Percentiles rank a stretch among this genome's conserved stretches.
These are phyloP conservation scores for Epichloe elymi DNA, from an alignment of 2,329 filamentous ascomycete species.

Conservation along the genomic window DNA sequence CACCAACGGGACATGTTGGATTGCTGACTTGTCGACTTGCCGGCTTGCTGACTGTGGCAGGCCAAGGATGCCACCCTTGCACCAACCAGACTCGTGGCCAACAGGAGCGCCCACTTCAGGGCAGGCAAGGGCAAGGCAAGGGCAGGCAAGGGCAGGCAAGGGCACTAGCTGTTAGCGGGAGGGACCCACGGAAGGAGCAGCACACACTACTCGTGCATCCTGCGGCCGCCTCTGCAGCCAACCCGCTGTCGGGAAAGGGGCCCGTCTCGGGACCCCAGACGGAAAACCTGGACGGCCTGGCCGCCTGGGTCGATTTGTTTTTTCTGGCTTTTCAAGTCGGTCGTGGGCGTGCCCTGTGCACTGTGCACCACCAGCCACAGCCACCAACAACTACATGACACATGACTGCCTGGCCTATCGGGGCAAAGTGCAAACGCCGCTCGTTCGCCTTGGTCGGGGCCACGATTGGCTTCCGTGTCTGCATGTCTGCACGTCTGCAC, in stretches of 20 bases:
- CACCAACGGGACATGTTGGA: too few relatives aligned
- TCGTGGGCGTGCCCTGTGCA: too few relatives aligned
- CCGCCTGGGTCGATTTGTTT: not conserved
- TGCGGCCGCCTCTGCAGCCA: slow-evolving; percentile 27
- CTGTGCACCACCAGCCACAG: too few relatives aligned
- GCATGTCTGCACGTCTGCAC: not conserved
- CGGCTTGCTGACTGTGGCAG: too few relatives aligned
- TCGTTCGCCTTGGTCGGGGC: not conserved
- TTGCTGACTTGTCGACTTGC: too few relatives aligned
- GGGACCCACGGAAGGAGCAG: slow-evolving; percentile 10
- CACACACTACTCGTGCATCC: slow-evolving; percentile 22
- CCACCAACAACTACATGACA: not conserved
- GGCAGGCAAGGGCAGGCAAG: not conserved
- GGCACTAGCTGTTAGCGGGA: slow-evolving; percentile 1
- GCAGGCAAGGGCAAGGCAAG: not conserved
- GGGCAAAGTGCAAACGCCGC: not conserved
- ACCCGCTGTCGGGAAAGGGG: slow-evolving; percentile 21
- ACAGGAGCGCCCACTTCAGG: not conserved
- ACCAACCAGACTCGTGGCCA: not conserved
- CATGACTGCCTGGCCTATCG: not conserved
- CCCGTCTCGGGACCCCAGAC: slow-evolving; percentile 19
- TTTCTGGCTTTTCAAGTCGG: too few relatives aligned
- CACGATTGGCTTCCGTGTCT: not conserved
- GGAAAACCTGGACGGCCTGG: not conserved
- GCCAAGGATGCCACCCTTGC: not conserved